phyloP scores from a whole-genome alignment of 108 stramenopile species.

The Cafeteria roenbergensis region DNA sequence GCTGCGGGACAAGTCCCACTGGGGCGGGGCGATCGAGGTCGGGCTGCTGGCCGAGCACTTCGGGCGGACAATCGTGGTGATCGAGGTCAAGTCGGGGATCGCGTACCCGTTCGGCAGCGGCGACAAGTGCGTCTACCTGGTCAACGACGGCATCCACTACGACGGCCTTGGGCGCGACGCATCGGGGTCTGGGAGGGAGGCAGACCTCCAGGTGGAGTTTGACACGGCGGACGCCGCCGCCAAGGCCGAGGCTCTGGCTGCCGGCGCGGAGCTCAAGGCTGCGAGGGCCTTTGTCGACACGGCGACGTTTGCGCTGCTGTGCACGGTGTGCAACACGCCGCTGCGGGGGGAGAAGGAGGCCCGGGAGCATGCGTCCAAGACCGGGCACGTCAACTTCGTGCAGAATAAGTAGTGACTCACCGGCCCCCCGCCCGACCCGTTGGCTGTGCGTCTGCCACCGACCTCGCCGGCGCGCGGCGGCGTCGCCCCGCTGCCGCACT shows the following conservation, averaged over 20 bases:
- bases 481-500: too few species aligned
- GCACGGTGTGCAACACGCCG: background rate
- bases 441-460: too few species aligned
- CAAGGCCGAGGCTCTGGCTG: background rate
- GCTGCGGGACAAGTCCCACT: background rate
- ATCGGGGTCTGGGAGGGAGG: too few species aligned
- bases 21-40: background rate
- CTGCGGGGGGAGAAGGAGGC: background rate
- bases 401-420: too few species aligned
- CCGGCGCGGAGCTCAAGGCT: background rate
- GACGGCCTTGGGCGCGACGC: too few species aligned
- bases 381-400: background rate
- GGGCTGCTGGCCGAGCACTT: background rate
- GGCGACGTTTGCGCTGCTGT: background rate
- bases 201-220: too few species aligned
- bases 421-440: too few species aligned
- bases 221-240: too few species aligned
- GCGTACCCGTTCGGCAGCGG: background rate
- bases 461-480: too few species aligned
- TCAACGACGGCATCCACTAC: background rate
- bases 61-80: background rate
- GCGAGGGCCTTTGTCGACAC: background rate
- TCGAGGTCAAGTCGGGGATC: background rate
- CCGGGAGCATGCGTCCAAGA: background rate
- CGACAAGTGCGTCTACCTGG: background rate